Evolutionary conservation across 495 filamentous ascomycete genomes (phyloP).

Genomic region (Aspergillus taichungensis): DNA sequence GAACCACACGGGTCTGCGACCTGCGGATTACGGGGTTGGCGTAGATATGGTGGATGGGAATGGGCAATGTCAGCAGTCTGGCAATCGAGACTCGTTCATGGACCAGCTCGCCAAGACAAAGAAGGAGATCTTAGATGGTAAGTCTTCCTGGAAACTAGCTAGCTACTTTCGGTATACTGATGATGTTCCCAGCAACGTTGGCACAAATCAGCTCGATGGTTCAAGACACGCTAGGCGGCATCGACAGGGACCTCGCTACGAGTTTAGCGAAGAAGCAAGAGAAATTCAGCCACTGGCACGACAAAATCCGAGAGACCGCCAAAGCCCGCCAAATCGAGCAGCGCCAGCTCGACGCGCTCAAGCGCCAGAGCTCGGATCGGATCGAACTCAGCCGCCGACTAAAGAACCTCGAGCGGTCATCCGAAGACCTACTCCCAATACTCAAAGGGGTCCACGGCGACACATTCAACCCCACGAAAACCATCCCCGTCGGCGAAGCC

Average conservation of each 20-base stretch:
- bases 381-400: constrained; percentile 53
- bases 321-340: constrained; percentile 67
- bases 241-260: constrained; percentile 64
- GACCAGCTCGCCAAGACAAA: constrained; percentile 51
- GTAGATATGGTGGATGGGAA: constrained; percentile 46
- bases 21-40: constrained; percentile 87
- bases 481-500: constrained; percentile 42
- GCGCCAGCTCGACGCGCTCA: constrained; percentile 56
- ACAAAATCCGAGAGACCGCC: constrained; percentile 69
- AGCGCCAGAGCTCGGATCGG: constrained; percentile 47
- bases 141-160: not conserved
- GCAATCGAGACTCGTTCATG: constrained; percentile 45
- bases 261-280: constrained; percentile 74
- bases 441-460: constrained; percentile 26
- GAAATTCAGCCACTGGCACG: constrained; percentile 66
- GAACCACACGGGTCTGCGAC: constrained; percentile 77
- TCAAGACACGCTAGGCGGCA: constrained; percentile 49
- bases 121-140: constrained; percentile 40
- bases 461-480: constrained; percentile 19
- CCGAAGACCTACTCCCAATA: constrained; percentile 35
- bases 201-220: constrained; percentile 37
- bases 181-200: constrained; percentile 51
- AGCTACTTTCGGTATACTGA: constrained; percentile 12
- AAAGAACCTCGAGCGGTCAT: constrained; percentile 48
- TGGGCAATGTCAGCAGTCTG: constrained; percentile 40